Evolutionary conservation across 305 asterid genomes (phyloP).

Genomic region (Fraxinus floribunda): DNA sequence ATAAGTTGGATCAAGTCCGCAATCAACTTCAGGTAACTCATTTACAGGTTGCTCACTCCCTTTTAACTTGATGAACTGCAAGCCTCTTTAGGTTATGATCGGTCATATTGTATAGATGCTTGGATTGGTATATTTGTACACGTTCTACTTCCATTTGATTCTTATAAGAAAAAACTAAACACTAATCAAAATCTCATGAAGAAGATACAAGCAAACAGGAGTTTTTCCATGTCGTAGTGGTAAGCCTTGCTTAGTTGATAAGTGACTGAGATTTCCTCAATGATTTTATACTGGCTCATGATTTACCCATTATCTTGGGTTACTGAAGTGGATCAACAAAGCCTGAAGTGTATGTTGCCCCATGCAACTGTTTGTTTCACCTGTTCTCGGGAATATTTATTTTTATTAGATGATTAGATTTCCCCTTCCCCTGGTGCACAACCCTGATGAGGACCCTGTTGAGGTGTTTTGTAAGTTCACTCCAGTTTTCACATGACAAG

Average conservation of each 20-base stretch:
- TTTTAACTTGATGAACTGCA: not conserved
- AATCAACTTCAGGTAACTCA: constrained; percentile 72
- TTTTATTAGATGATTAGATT: not conserved
- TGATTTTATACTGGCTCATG: not conserved
- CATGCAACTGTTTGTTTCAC: not conserved
- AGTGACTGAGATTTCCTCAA: constrained; percentile 2
- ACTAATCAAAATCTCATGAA: not conserved
- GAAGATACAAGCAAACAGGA: not conserved
- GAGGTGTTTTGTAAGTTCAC: not conserved
- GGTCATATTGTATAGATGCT: not conserved
- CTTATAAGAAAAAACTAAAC: not conserved
- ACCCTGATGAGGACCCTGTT: not conserved
- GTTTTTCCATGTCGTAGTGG: not conserved
- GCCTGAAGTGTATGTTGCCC: not conserved
- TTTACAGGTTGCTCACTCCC: not conserved
- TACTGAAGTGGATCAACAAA: not conserved
- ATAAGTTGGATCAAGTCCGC: constrained; percentile 79
- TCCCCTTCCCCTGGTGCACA: not conserved
- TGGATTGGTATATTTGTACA: not conserved
- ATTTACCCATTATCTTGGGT: not conserved
- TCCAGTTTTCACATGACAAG: not conserved
- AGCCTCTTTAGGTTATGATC: not conserved
- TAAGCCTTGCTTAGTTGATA: not conserved
- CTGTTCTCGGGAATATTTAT: not conserved
- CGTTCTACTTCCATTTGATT: not conserved